Evolutionary conservation across 331 rosid species (phyloP).

Genomic region (Quercus phellos): DNA sequence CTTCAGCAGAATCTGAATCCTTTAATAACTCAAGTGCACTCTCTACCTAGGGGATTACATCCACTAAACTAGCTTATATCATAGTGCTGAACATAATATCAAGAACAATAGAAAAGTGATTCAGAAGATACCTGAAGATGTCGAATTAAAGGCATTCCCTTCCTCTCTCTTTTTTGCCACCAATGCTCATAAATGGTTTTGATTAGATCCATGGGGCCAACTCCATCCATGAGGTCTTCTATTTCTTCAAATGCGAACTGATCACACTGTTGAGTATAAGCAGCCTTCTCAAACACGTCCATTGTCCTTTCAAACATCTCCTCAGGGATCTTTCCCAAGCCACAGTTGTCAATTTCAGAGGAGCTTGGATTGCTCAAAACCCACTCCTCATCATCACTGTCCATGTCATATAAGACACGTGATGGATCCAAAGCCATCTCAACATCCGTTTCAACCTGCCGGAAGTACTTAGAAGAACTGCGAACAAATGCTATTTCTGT

Average conservation of each 20-base stretch:
- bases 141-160: conserved; percentile 87
- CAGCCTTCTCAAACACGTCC: conserved; percentile 88
- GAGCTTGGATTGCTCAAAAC: conserved; percentile 35
- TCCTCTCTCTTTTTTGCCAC: conserved; percentile 63
- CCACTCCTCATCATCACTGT: conserved; percentile 91
- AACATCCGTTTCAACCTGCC: conserved; percentile 72
- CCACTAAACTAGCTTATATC: background rate
- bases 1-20: background rate
- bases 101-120: background rate
- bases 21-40: background rate
- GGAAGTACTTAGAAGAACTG: conserved; percentile 60
- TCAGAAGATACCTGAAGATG: conserved; percentile 73
- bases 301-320: conserved; percentile 74
- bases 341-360: conserved; percentile 29
- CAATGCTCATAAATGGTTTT: conserved; percentile 68
- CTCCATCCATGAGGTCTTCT: conserved; percentile 53
- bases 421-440: conserved; percentile 84
- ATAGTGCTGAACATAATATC: background rate
- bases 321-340: conserved; percentile 39
- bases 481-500: conserved; percentile 51
- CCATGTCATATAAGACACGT: conserved; percentile 85
- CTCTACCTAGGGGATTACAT: background rate
- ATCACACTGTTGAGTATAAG: conserved; percentile 53
- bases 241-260: conserved; percentile 67
- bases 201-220: conserved; percentile 38